Conservation (phyloP, 805 yeast species). For the Candida berthetii region DNA sequence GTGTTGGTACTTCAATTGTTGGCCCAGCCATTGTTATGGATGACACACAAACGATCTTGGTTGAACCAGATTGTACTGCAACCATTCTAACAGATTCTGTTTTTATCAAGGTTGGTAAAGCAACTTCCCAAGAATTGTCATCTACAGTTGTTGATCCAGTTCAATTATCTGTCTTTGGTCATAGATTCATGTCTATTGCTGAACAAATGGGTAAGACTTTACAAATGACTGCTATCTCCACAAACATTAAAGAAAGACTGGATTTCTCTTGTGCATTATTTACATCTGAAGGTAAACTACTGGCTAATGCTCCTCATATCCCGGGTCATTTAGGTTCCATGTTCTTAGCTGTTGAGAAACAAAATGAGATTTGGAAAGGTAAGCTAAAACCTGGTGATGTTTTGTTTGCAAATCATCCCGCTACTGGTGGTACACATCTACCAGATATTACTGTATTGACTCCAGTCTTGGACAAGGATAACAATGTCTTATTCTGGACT, state of each 20-base stretch:
- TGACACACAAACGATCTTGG: constrained; percentile 32
- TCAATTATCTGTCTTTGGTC: constrained; percentile 35
- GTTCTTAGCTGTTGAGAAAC: constrained; percentile 35
- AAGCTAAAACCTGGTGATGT: constrained; percentile 36
- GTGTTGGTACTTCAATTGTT: constrained; percentile 21
- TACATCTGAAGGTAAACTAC: constrained; percentile 35
- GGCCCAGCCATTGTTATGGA: constrained; percentile 35
- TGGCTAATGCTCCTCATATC: constrained; percentile 41
- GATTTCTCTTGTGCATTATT: constrained; percentile 44
- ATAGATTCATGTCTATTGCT: constrained; percentile 46
- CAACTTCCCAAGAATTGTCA: constrained; percentile 36
- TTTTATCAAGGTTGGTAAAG: constrained; percentile 18
- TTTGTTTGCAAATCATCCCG: constrained; percentile 35
- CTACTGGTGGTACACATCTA: constrained; percentile 40
- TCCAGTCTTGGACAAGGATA: constrained; percentile 43
- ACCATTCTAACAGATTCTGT: constrained; percentile 30
- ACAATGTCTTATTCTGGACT: constrained; percentile 42
- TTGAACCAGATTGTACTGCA: constrained; percentile 30
- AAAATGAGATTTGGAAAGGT: constrained; percentile 30
- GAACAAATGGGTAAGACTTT: constrained; percentile 41
- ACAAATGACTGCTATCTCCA: constrained; percentile 36
- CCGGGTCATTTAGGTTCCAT: constrained; percentile 44
- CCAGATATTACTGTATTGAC: constrained; percentile 52
- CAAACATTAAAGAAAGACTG: constrained; percentile 41
- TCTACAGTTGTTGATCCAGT: constrained; percentile 35